These are phyloP conservation scores for Gracilaria caudata DNA, from an alignment of 23 red algal genomes.

Conservation along the genomic window DNA sequence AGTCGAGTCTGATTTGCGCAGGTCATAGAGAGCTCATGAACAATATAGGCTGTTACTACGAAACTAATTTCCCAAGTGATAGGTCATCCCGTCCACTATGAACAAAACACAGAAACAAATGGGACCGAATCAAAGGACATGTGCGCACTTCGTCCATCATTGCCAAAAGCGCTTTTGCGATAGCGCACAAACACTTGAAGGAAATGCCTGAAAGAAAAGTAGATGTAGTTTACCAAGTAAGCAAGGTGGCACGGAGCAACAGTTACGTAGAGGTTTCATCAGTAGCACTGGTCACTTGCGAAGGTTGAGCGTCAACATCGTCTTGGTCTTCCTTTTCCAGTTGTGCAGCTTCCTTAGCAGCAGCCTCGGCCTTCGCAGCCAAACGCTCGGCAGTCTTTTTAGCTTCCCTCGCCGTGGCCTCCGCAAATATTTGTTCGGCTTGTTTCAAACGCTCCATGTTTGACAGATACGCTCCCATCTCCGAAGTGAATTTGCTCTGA, in stretches of 20 bases:
- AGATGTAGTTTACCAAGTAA: not conserved
- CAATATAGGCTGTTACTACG: not conserved
- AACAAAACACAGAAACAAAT: not conserved
- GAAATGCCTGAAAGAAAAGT: not conserved
- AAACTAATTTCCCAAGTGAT: not conserved
- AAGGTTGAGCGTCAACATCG: conserved; percentile 13
- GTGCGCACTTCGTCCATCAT: not conserved
- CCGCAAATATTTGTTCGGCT: conserved; percentile 93
- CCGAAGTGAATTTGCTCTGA: conserved; percentile 60
- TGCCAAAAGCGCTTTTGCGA: not conserved
- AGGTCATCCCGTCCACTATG: not conserved
- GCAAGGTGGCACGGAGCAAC: not conserved
- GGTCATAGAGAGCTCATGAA: not conserved
- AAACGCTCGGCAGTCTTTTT: conserved; percentile 86
- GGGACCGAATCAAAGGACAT: not conserved
- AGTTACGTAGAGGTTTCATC: conserved; percentile 14
- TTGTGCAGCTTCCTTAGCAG: conserved; percentile 72
- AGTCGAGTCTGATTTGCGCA: not conserved
- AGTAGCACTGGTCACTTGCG: conserved; percentile 12
- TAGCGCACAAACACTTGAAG: not conserved
- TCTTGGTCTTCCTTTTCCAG: conserved; percentile 60
- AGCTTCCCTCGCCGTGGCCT: conserved; percentile 77
- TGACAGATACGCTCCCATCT: conserved; percentile 70
- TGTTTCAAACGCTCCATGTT: conserved; percentile 77
- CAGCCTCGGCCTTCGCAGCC: conserved; percentile 73